Percentiles rank a stretch among this genome's conserved stretches.
Conservation (phyloP, 2,329 filamentous ascomycete genomes). For the Magnaporthiopsis incrustans region DNA sequence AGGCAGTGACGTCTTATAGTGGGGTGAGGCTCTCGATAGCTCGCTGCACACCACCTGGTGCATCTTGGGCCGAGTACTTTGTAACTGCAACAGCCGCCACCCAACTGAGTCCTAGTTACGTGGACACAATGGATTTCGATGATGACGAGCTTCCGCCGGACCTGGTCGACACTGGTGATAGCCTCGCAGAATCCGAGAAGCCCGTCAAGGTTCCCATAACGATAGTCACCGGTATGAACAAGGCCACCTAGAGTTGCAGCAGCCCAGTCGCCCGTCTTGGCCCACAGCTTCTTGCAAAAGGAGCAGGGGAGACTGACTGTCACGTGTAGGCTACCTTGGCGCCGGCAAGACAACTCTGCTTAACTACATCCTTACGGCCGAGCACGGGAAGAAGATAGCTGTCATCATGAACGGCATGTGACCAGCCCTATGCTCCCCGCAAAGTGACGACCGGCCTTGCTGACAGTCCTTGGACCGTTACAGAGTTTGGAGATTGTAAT, state of each 20-base stretch:
- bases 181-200: conserved; percentile 38
- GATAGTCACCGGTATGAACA: conserved; percentile 62
- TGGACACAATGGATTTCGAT: conserved; percentile 49
- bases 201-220: conserved; percentile 70
- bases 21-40: too few relatives aligned
- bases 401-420: conserved; percentile 81
- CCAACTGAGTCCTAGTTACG: neutral
- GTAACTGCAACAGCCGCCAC: neutral
- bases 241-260: neutral
- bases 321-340: conserved; percentile 69
- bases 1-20: too few relatives aligned
- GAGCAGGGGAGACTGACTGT: neutral
- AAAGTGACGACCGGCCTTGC: neutral
- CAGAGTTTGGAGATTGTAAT: conserved; percentile 59
- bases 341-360: conserved; percentile 92
- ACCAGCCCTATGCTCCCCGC: neutral
- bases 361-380: conserved; percentile 90
- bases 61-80: too few relatives aligned
- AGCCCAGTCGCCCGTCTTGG: neutral
- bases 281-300: neutral
- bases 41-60: too few relatives aligned
- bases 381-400: conserved; percentile 95
- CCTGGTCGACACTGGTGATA: conserved; percentile 42
- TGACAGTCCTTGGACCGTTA: conserved; percentile 11
- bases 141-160: conserved; percentile 58